Conservation (phyloP, 768 basidiomycete genomes). For the Leccinum incarnatum region DNA sequence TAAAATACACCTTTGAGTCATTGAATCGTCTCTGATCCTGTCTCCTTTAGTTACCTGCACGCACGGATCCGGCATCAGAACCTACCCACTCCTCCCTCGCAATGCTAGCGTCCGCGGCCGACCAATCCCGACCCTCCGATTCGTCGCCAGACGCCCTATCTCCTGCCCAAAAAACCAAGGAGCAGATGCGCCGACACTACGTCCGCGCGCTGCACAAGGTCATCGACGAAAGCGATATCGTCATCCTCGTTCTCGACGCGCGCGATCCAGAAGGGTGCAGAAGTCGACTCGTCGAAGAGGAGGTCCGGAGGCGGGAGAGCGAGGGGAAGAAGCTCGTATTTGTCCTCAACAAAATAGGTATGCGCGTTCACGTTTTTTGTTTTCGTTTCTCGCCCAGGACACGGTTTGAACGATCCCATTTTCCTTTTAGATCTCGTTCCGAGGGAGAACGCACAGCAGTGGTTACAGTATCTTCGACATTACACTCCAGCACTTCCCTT, state of each 20-base stretch:
- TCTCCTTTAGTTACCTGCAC: slow-evolving; percentile 24
- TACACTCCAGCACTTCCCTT: slow-evolving; percentile 92
- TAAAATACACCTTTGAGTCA: slow-evolving; percentile 7
- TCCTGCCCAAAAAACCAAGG: slow-evolving; percentile 50
- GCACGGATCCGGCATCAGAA: slow-evolving; percentile 57
- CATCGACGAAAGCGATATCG: slow-evolving; percentile 88
- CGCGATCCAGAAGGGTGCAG: slow-evolving; percentile 93
- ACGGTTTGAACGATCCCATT: neutral
- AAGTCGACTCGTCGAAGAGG: slow-evolving; percentile 91
- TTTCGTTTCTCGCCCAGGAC: neutral
- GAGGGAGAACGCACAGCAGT: slow-evolving; percentile 79
- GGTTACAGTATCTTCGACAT: slow-evolving; percentile 90
- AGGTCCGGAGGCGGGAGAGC: slow-evolving; percentile 77
- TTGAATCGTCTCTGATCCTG: neutral
- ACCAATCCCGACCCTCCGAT: slow-evolving; percentile 1
- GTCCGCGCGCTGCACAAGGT: slow-evolving; percentile 85
- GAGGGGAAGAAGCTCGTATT: slow-evolving; percentile 93
- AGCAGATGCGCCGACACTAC: slow-evolving; percentile 71
- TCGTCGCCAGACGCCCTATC: slow-evolving; percentile 33
- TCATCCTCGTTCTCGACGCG: slow-evolving; percentile 89
- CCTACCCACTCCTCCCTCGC: slow-evolving; percentile 66
- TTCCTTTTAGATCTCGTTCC: slow-evolving; percentile 78
- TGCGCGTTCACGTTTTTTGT: slow-evolving; percentile 17
- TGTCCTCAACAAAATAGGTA: slow-evolving; percentile 94
- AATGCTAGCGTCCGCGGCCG: slow-evolving; percentile 39